phyloP scores from a whole-genome alignment of 495 filamentous ascomycete species.

The Aspergillus ostianus region DNA sequence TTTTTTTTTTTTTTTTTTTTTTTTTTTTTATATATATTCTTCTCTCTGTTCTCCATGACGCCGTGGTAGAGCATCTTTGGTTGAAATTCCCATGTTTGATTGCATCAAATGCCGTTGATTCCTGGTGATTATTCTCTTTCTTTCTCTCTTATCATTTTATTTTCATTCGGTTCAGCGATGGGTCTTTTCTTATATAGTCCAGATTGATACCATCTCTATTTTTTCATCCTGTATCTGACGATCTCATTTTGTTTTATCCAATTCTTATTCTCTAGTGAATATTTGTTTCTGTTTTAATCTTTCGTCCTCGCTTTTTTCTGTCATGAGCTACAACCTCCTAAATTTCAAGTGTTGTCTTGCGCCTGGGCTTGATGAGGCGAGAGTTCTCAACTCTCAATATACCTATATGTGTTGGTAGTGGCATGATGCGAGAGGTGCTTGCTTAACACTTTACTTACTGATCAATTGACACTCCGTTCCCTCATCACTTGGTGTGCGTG shows the following conservation, averaged over 20 bases:
- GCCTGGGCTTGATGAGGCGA: background rate
- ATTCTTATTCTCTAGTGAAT: slow-evolving; percentile 19
- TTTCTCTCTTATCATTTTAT: slow-evolving; percentile 1
- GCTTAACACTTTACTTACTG: too few species aligned
- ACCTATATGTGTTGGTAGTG: background rate
- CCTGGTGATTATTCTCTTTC: background rate
- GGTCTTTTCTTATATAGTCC: slow-evolving; percentile 24
- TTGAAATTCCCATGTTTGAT: background rate
- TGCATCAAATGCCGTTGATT: slow-evolving; percentile 15
- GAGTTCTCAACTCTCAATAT: background rate
- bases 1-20: too few species aligned
- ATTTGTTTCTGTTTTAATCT: slow-evolving; percentile 13
- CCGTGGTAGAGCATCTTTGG: background rate
- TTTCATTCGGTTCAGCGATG: slow-evolving; percentile 18
- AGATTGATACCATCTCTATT: slow-evolving; percentile 43
- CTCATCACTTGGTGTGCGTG: background rate
- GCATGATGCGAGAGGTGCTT: too few species aligned
- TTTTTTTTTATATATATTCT: slow-evolving; percentile 11
- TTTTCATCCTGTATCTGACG: slow-evolving; percentile 16
- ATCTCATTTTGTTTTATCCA: background rate
- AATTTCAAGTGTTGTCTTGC: background rate
- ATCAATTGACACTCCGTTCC: too few species aligned
- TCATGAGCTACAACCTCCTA: background rate
- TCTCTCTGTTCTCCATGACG: slow-evolving; percentile 2
- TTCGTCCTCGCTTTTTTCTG: slow-evolving; percentile 6